Base-by-base conservation (phyloP, 2,329 filamentous ascomycete genomes). In the Penicillium psychrosexuale region DNA sequence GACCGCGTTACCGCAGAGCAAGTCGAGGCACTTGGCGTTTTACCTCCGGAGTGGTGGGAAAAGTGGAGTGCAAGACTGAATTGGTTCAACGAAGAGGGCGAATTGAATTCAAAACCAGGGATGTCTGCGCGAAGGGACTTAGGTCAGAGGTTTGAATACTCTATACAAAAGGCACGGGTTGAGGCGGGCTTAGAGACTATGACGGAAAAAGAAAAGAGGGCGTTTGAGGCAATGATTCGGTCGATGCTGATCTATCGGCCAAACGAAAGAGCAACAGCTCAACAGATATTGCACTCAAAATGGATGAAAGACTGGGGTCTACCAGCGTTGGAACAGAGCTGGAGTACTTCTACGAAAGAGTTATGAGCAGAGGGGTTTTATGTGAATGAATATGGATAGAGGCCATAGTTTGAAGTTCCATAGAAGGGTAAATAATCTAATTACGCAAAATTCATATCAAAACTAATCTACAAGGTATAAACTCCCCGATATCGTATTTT, bases 1-100 rank as follows among this genome's bases (percentile, higher is more conserved):
- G 67, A 71, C 38, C 58, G 64, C 4, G 59, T 67, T 8, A 69
- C 62, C 8, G 47, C 53, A 8, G 57, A 71, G 49, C 67, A 70
- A 56, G 60, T 71, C 36, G 62, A 70, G 31, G 53, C 51, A 2
- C 60, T 69, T 31, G 64, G 70, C 6, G 47, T 55, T n/a, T 64
- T 69, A 56, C 63, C 64, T 15, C 44, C 53, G 17, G 59, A 67
- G n/a, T 62, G 61, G 60, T 67, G 68, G 59, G 46, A 59, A 13
- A 66, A 60, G 2, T 69, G 64, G 65, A 48, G 50, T 1, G 54
- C 15, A 45, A 56, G 62, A 17, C 11, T 17, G n/a, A 40, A 50
- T 34, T 31, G 22, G 37, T 57, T 53, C 5, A 52, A 53, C 45
- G 61, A 70, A 39, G 62, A 70, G 36, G 60, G 58, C 5, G 61